These are phyloP conservation scores for Dactylis glomerata DNA, from an alignment of 176 grass and related monocot species.

Conservation along the genomic window DNA sequence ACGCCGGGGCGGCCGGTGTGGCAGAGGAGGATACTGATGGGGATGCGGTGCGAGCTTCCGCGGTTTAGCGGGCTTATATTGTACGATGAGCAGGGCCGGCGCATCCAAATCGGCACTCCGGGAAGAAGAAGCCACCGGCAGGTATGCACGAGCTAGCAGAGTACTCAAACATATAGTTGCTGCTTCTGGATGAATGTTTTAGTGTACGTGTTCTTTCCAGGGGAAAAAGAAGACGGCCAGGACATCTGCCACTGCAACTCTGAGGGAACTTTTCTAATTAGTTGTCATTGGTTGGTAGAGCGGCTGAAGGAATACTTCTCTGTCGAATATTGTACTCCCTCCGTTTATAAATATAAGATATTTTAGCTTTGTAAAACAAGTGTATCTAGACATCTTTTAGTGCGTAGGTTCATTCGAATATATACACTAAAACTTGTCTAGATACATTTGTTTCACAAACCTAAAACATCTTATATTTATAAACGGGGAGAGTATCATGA, in stretches of 20 bases:
- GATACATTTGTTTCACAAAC: too few relatives aligned
- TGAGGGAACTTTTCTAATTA: conserved; percentile 36
- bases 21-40: conserved; percentile 55
- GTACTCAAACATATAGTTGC: not conserved
- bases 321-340: not conserved
- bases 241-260: conserved; percentile 28
- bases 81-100: conserved; percentile 43
- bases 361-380: too few relatives aligned
- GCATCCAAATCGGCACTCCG: not conserved
- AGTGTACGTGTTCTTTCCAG: not conserved
- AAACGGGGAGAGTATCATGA: too few relatives aligned
- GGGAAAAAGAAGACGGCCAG: conserved; percentile 13
- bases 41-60: conserved; percentile 38
- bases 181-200: too few relatives aligned
- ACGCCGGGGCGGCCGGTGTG: conserved; percentile 40
- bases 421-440: too few relatives aligned
- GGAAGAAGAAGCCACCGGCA: conserved; percentile 16
- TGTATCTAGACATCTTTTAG: too few relatives aligned
- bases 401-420: too few relatives aligned
- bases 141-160: not conserved
- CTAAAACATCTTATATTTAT: too few relatives aligned
- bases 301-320: not conserved
- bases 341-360: too few relatives aligned
- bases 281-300: not conserved
- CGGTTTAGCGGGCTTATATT: conserved; percentile 49